Percentiles rank a stretch among this genome's conserved stretches.
Conservation (phyloP, 306 rosid genomes). For the Prunus fruticosa region DNA sequence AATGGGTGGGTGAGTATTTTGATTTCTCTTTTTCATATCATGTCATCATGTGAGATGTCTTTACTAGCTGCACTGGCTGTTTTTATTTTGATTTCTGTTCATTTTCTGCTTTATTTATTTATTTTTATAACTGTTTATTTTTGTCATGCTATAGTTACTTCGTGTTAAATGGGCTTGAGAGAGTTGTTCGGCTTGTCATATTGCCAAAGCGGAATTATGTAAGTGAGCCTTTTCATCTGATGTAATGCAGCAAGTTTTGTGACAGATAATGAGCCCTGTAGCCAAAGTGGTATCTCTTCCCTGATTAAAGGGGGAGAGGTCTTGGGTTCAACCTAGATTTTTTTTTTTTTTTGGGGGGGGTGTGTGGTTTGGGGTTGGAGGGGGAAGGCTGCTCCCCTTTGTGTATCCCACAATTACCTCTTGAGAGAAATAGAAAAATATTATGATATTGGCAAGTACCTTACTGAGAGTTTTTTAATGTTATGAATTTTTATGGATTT, state of each 20-base stretch:
- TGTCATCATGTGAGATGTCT: neutral
- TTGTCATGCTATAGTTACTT: conserved; percentile 61
- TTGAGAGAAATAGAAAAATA: neutral
- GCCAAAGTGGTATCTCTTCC: conserved; percentile 5
- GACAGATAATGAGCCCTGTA: neutral
- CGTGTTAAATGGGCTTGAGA: conserved; percentile 84
- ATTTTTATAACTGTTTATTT: neutral
- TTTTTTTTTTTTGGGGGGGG: no score
- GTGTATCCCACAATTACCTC: neutral
- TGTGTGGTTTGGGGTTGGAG: no score
- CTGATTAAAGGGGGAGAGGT: neutral
- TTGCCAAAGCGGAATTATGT: conserved; percentile 86
- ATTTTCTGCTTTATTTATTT: conserved; percentile 1
- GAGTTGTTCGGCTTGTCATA: conserved; percentile 81
- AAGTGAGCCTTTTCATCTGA: conserved; percentile 35
- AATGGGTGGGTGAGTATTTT: conserved; percentile 94
- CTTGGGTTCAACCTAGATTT: neutral
- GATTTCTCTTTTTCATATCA: neutral
- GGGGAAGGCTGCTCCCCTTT: neutral
- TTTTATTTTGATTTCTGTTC: neutral
- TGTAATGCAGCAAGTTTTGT: neutral
- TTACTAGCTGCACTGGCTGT: neutral
- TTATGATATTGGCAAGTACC: neutral
- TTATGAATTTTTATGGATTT: neutral
- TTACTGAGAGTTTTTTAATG: neutral